phyloP scores from a whole-genome alignment of 2,329 filamentous ascomycete species.

The Colletotrichum sidae region DNA sequence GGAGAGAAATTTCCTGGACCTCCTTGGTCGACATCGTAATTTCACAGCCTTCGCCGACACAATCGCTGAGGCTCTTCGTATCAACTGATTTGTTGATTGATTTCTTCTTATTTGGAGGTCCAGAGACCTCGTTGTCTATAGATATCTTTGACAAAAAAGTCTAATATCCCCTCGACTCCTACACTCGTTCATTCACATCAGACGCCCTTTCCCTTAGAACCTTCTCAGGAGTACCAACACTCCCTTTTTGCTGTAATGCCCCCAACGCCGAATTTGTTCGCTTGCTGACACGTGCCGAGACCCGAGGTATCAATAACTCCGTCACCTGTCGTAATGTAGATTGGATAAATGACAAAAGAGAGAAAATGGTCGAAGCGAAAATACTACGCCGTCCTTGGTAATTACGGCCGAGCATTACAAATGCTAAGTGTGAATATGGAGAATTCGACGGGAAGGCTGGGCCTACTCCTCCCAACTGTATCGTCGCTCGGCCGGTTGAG shows the following conservation, averaged over 20 bases:
- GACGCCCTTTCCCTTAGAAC: not conserved
- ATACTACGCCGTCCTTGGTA: conserved; percentile 6
- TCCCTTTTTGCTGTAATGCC: not conserved
- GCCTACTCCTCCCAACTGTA: conserved; percentile 63
- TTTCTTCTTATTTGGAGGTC: not conserved
- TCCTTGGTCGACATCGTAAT: too few relatives aligned
- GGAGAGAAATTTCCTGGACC: too few relatives aligned
- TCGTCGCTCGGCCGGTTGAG: conserved; percentile 60
- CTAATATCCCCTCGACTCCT: not conserved
- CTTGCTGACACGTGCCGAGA: not conserved
- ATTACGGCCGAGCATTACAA: conserved; percentile 20
- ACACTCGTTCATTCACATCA: not conserved
- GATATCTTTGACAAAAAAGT: not conserved
- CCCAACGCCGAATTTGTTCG: conserved; percentile 11
- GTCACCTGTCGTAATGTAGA: conserved; percentile 7
- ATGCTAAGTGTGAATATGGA: conserved; percentile 12
- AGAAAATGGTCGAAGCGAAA: conserved; percentile 10
- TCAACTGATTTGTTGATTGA: not conserved
- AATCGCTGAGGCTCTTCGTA: not conserved
- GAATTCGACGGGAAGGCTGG: not conserved
- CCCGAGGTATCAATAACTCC: conserved; percentile 23
- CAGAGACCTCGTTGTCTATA: not conserved
- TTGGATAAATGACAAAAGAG: conserved; percentile 15
- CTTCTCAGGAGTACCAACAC: not conserved
- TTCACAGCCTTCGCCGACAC: too few relatives aligned